Conservation (phyloP, 2,329 filamentous ascomycete species). For the Penicillium sp. region DNA sequence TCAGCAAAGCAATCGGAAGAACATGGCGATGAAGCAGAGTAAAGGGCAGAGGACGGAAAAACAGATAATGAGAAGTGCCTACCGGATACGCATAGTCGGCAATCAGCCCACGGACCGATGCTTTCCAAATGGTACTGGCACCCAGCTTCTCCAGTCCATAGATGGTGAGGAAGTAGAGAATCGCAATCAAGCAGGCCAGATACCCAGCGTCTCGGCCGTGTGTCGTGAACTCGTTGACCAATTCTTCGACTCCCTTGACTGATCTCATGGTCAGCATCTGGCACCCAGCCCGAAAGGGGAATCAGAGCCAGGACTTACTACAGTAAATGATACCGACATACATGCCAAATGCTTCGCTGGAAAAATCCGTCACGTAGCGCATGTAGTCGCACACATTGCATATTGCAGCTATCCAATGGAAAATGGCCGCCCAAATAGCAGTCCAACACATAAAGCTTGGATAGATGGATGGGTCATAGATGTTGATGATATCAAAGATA, state of each 20-base stretch:
- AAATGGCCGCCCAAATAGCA: slow-evolving; percentile 62
- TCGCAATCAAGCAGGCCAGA: slow-evolving; percentile 55
- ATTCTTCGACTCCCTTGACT: slow-evolving; percentile 63
- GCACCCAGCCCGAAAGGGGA: background rate
- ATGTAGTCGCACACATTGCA: slow-evolving; percentile 62
- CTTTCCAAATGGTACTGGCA: slow-evolving; percentile 59
- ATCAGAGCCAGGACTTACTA: slow-evolving; percentile 36
- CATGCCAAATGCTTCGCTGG: slow-evolving; percentile 58
- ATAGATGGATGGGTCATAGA: slow-evolving; percentile 57
- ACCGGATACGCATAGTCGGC: slow-evolving; percentile 60
- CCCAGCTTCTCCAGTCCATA: slow-evolving; percentile 50
- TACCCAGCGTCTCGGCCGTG: slow-evolving; percentile 52
- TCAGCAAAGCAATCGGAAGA: no score
- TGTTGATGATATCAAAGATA: slow-evolving; percentile 61
- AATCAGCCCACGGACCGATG: slow-evolving; percentile 52
- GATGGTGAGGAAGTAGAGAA: slow-evolving; percentile 58
- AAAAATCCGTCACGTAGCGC: slow-evolving; percentile 64
- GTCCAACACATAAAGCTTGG: slow-evolving; percentile 62
- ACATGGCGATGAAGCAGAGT: slow-evolving; percentile 18
- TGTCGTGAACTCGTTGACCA: slow-evolving; percentile 55
- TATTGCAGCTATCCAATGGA: slow-evolving; percentile 61
- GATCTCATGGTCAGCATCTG: background rate
- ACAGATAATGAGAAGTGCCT: slow-evolving; percentile 19
- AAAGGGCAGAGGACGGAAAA: background rate
- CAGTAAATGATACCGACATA: slow-evolving; percentile 64